phyloP scores from a whole-genome alignment of 73 alveolate genomes.

The Tetrahymena elliotti region DNA sequence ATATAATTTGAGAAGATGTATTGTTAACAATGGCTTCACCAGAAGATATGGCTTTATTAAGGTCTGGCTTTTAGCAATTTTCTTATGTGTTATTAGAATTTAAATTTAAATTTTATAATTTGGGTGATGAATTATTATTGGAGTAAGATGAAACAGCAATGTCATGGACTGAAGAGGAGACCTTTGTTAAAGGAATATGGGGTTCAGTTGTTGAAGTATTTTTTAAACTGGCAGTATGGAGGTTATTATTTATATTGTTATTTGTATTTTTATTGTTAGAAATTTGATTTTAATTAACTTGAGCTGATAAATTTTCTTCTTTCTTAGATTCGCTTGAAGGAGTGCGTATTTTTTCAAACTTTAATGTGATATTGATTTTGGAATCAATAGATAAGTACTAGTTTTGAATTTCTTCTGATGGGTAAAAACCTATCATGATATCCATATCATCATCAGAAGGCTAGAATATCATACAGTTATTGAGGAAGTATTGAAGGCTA shows the following conservation, averaged over 20 bases:
- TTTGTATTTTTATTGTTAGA: background rate
- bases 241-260: background rate
- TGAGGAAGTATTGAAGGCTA: background rate
- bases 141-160: background rate
- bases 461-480: background rate
- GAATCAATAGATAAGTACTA: background rate
- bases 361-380: background rate
- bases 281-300: background rate
- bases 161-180: background rate
- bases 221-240: background rate
- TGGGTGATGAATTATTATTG: background rate
- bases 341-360: background rate
- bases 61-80: background rate
- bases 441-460: conserved; percentile 1
- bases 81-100: background rate
- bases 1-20: background rate
- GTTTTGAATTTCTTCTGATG: background rate
- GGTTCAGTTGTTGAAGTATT: background rate
- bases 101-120: background rate
- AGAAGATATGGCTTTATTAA: background rate
- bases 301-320: background rate
- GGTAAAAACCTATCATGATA: background rate
- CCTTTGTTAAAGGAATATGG: background rate
- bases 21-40: background rate
- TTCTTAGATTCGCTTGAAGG: background rate